Evolutionary conservation across 805 yeast genomes (phyloP), one percentile per base, ranked within the genome.

Genomic region (Priceomyces fermenticarens): DNA sequence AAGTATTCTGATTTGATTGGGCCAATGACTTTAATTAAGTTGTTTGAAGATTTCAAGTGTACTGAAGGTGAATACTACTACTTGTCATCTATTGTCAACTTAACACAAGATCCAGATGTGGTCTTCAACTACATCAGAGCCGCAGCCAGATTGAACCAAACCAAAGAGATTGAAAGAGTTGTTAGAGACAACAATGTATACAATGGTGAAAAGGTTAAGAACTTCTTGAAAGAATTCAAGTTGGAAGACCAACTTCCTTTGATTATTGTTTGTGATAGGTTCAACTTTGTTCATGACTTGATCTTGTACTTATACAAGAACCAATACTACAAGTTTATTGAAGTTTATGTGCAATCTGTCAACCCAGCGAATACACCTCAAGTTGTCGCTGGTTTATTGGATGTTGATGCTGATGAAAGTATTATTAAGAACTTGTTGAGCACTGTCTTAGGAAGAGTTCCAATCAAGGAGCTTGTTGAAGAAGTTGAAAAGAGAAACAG

Each of bases 401-500:
- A 93, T 62, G 98, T 93, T 52, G 99, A 93, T 65, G 90, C 97
- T 69, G 98, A 93, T 53, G 99, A 93, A 65, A 65, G 69, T 42
- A 84, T 88, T 53, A 88, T 93, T 61, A 85, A 88, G 70, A 75
- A 78, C 40, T 73, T 93, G 56, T 75, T 93, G 53, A 77, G 75
- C 58, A 83, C 95, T 16, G 98, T 91, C 5, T 70, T 89, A 41
- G 98, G 98, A 42, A 91, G 91, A 66, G 96, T 93, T 42, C 97
- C 99, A 48, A 79, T 93, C 51, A 85, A 77, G 52, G 89, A 85
- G 53, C 78, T 93, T 54, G 96, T 95, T 37, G 82, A 75, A 36
- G 98, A 91, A 73, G 98, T 91, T 53, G 99, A 93, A 72, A 87
- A 88, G 76, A 84, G 99, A 73, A 91, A 90, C 72, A 81, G 97